Evolutionary conservation across 2,329 filamentous ascomycete species (phyloP).

Genomic region (Pseudogymnoascus sp.): DNA sequence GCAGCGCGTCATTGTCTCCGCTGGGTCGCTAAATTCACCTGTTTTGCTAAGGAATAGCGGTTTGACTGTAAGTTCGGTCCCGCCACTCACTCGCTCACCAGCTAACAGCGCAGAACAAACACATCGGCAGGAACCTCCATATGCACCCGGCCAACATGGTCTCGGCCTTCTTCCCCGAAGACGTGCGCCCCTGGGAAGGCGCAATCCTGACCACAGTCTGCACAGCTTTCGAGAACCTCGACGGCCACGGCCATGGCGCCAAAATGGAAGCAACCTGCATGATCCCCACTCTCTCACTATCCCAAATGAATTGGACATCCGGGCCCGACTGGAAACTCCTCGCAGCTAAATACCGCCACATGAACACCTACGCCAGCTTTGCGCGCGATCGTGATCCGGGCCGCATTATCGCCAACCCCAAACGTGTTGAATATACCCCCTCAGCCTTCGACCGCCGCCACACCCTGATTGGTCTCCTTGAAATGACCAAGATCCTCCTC

Average conservation of each 20-base stretch:
- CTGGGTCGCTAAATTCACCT: conserved; percentile 69
- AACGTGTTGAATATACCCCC: conserved; percentile 59
- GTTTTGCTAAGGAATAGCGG: conserved; percentile 69
- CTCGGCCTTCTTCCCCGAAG: conserved; percentile 55
- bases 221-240: conserved; percentile 69
- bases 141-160: conserved; percentile 63
- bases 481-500: conserved; percentile 67
- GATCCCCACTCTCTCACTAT: conserved; percentile 56
- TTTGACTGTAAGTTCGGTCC: conserved; percentile 36
- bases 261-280: conserved; percentile 74
- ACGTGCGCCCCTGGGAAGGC: conserved; percentile 61
- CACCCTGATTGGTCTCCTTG: conserved; percentile 64
- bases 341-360: conserved; percentile 57
- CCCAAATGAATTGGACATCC: conserved; percentile 54
- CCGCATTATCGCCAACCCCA: conserved; percentile 45
- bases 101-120: conserved; percentile 44
- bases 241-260: conserved; percentile 68
- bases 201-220: conserved; percentile 73
- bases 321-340: conserved; percentile 66
- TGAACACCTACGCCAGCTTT: conserved; percentile 64
- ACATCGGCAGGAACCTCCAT: conserved; percentile 74
- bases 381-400: conserved; percentile 69
- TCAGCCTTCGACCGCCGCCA: conserved; percentile 66
- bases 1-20: conserved; percentile 68
- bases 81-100: neutral